phyloP scores from a whole-genome alignment of 1,284 basidiomycete genomes.

The Trichosporon sp. region DNA sequence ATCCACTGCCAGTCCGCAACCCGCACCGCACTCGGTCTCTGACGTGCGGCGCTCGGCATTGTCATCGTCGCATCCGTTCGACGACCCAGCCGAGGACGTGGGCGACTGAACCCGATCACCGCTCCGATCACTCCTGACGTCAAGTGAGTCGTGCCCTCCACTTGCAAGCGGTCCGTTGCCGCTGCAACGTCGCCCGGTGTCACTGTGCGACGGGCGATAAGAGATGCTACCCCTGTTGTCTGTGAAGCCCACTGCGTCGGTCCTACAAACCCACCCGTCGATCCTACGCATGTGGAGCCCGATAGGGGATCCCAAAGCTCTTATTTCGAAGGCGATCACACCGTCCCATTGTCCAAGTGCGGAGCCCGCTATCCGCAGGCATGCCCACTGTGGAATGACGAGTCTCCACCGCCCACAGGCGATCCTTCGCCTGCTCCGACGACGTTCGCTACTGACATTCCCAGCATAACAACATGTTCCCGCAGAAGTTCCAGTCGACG shows the following conservation, averaged over 20 bases:
- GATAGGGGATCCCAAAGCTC: too few relatives aligned
- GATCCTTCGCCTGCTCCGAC: too few relatives aligned
- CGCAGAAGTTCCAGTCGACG: conserved; percentile 10
- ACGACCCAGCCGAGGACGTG: not conserved
- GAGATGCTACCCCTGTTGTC: too few relatives aligned
- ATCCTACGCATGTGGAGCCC: too few relatives aligned
- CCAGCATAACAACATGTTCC: conserved; percentile 1
- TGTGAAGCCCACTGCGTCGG: too few relatives aligned
- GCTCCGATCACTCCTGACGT: not conserved
- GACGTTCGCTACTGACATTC: not conserved
- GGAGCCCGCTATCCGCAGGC: not conserved
- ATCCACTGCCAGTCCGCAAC: not conserved
- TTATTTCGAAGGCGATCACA: not conserved
- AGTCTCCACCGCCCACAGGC: not conserved
- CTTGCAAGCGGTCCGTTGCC: not conserved
- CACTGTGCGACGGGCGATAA: too few relatives aligned
- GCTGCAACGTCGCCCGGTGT: too few relatives aligned
- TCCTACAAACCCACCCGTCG: not conserved
- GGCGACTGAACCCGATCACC: too few relatives aligned
- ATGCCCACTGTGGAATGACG: too few relatives aligned
- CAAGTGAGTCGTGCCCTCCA: not conserved
- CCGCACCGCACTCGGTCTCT: not conserved
- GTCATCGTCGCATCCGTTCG: not conserved
- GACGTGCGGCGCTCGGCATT: not conserved
- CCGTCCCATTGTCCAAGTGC: too few relatives aligned